A percentile compares a stretch with the other conserved stretches of the same genome.
Evolutionary conservation across 192 early-diverging fungal genomes (phyloP).

Genomic region (Coemansia umbellata): DNA sequence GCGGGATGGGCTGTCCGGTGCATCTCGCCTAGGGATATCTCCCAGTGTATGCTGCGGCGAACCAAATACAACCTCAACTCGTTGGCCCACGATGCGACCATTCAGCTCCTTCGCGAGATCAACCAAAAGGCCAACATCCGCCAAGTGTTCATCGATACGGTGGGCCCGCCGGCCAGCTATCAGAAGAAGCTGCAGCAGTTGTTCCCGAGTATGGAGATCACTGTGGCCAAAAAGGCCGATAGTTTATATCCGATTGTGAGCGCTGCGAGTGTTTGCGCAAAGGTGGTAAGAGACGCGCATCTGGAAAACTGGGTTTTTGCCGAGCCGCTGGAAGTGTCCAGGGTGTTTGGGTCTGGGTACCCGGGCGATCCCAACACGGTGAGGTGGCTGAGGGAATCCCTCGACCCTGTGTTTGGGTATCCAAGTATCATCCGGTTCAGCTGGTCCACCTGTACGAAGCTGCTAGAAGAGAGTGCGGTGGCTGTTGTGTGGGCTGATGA

Average conservation of each 20-base stretch:
- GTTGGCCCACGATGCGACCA: constrained; percentile 92
- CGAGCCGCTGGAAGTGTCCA: constrained; percentile 47
- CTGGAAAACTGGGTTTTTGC: constrained; percentile 43
- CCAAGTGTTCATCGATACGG: constrained; percentile 87
- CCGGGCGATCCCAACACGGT: constrained; percentile 88
- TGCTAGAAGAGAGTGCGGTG: constrained; percentile 56
- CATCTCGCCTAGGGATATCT: constrained; percentile 90
- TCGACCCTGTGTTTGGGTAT: constrained; percentile 89
- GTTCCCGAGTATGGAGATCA: constrained; percentile 78
- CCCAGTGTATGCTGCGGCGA: constrained; percentile 80
- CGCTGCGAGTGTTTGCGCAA: constrained; percentile 95
- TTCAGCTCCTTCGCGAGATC: constrained; percentile 68
- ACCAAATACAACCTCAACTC: constrained; percentile 89
- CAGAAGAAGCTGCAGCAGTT: constrained; percentile 65
- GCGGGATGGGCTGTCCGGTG: constrained; percentile 82
- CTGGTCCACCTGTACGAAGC: constrained; percentile 82
- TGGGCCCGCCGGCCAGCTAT: constrained; percentile 88
- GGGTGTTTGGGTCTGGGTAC: constrained; percentile 85
- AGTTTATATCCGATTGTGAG: constrained; percentile 88
- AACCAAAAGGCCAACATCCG: constrained; percentile 34
- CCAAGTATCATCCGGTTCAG: constrained; percentile 90
- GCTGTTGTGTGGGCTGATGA: constrained; percentile 33
- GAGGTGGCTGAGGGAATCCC: constrained; percentile 71
- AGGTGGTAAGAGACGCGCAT: constrained; percentile 58
- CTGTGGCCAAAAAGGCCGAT: constrained; percentile 94